Evolutionary conservation across 108 stramenopile genomes (phyloP).

Genomic region (Skeletonema marinoi): DNA sequence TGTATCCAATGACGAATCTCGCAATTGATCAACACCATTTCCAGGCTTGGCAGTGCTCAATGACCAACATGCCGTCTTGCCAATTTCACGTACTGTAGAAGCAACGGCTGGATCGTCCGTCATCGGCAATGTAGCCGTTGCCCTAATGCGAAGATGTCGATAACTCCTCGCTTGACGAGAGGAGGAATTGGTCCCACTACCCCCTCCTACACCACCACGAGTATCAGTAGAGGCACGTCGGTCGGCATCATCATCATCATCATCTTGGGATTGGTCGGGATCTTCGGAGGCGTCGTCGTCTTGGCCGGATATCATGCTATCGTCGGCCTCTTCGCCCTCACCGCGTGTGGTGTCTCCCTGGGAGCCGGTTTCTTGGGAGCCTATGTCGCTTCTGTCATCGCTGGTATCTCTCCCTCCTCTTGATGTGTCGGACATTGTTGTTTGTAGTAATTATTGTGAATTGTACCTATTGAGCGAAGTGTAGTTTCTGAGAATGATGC

Average conservation of each 20-base stretch:
- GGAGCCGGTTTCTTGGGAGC: neutral
- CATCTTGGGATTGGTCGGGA: neutral
- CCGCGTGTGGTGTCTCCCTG: slow-evolving; percentile 4
- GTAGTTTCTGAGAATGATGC: too few species aligned
- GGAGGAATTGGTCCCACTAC: neutral
- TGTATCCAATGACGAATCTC: slow-evolving; percentile 77
- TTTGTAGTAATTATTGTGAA: neutral
- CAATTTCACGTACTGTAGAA: slow-evolving; percentile 69
- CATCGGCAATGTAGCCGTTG: slow-evolving; percentile 60
- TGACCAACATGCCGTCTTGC: slow-evolving; percentile 88
- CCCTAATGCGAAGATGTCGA: slow-evolving; percentile 50
- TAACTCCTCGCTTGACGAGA: slow-evolving; percentile 8
- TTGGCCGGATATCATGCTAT: neutral
- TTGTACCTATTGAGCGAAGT: too few species aligned
- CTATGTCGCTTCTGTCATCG: neutral
- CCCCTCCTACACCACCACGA: neutral
- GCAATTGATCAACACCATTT: slow-evolving; percentile 95
- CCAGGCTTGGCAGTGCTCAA: slow-evolving; percentile 96
- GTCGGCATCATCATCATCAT: neutral
- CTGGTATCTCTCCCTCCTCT: neutral
- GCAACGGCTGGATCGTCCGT: slow-evolving; percentile 52
- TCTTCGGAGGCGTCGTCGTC: neutral
- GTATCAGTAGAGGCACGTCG: neutral
- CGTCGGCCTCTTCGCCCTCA: neutral
- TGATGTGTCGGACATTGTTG: neutral